These are phyloP conservation scores for Xylaria curta DNA, from an alignment of 495 filamentous ascomycete genomes.

Conservation along the genomic window DNA sequence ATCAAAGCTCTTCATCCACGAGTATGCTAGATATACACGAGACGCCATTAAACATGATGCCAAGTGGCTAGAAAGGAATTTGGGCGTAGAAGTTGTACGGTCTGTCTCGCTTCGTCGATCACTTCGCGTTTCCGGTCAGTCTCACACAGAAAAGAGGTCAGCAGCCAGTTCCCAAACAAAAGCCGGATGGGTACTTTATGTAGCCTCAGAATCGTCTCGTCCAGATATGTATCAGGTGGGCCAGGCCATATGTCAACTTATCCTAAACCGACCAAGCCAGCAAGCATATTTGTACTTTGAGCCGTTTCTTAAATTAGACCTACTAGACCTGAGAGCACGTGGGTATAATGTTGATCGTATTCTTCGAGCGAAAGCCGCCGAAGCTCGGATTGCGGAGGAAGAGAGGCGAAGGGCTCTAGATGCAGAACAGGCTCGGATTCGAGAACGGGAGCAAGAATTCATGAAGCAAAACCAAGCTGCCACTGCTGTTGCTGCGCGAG, in stretches of 20 bases:
- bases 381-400: slow-evolving; percentile 84
- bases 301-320: slow-evolving; percentile 77
- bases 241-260: slow-evolving; percentile 75
- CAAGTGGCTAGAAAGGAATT: slow-evolving; percentile 87
- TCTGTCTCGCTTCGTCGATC: slow-evolving; percentile 76
- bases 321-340: slow-evolving; percentile 76
- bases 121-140: slow-evolving; percentile 68
- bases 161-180: slow-evolving; percentile 57
- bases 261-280: slow-evolving; percentile 83
- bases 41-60: slow-evolving; percentile 80
- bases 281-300: slow-evolving; percentile 87
- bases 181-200: slow-evolving; percentile 49
- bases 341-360: slow-evolving; percentile 97
- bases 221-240: slow-evolving; percentile 90
- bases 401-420: slow-evolving; percentile 77
- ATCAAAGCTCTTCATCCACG: slow-evolving; percentile 84
- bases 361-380: slow-evolving; percentile 79
- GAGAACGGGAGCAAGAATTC: slow-evolving; percentile 64
- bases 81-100: slow-evolving; percentile 76
- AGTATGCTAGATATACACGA: slow-evolving; percentile 61
- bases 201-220: slow-evolving; percentile 57
- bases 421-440: slow-evolving; percentile 70
- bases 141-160: slow-evolving; percentile 71
- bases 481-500: slow-evolving; percentile 38
- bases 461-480: slow-evolving; percentile 48